Base-by-base conservation (phyloP, 2,329 filamentous ascomycete species). In the Sclerotinia spermophila region DNA sequence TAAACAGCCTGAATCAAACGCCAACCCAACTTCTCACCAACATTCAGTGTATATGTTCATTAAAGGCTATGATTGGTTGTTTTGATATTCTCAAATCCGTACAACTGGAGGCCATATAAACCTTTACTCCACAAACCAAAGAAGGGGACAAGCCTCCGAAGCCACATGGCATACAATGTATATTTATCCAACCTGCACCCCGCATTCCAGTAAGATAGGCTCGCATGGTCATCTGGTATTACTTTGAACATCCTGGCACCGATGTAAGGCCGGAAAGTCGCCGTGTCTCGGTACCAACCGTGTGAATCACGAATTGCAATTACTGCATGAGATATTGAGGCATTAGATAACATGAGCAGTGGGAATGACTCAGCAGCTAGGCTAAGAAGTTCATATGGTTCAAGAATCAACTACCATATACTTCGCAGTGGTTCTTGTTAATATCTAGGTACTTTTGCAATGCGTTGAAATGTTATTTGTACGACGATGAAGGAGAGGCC, bases 171-270 rank as follows among this genome's bases (percentile, higher is more conserved):
- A 38, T 59, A 64, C 40, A 30, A 64, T 69, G 21, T 38, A 35
- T 62, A 38, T 68, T 68, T 38, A 65, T 38, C 58, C 66, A 60
- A 21, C 44, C 40, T 68, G 55, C 67, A 68, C 67, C 56, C 67
- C 67, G 67, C 67, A 69, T 62, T 69, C 56, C 67, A 40, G 58
- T 33, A 33, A 53, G 58, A 69, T 38, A 30, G 27, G 7, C 44
- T 69, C 67, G 58, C 56, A 60, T 69, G 67, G 42, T 62, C 67
- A 62, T 51, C 56, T 65, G 62, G 62, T 62, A 69, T 69, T 45
- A 69, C 56, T 61, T 35, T 21, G n/a, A 69, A 69, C 44, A 62
- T 51, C 44, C 44, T 64, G 56, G 44, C 55, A 61, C 67, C 67
- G 67, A 69, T 48, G 27, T 69, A 69, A 60, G 67, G 56, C 67